These are phyloP conservation scores for Herpetomonas muscarum DNA, from an alignment of 208 protist species.

Conservation along the genomic window DNA sequence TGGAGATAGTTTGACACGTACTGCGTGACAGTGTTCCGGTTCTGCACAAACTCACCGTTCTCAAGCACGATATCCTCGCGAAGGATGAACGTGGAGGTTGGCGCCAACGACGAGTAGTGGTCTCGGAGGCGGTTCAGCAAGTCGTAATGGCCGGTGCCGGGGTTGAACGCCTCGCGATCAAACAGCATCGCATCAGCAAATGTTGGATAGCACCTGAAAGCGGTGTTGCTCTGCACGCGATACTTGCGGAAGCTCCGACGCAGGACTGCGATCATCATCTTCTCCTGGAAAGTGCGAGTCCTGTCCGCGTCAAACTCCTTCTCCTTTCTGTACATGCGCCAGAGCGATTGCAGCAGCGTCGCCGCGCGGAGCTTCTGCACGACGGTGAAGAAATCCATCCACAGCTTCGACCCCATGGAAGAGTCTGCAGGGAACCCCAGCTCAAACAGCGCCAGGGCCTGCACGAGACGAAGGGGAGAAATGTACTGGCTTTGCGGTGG, in stretches of 20 bases:
- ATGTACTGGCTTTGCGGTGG: conserved; percentile 27
- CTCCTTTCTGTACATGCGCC: conserved; percentile 66
- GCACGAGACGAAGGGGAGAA: conserved; percentile 55
- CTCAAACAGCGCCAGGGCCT: conserved; percentile 69
- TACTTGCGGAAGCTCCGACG: conserved; percentile 53
- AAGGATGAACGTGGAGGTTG: conserved; percentile 18
- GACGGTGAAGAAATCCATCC: conserved; percentile 76
- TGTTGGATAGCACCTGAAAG: conserved; percentile 30
- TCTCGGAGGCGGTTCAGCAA: conserved; percentile 58
- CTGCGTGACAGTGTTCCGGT: neutral
- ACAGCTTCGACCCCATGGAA: conserved; percentile 66
- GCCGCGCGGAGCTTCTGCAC: conserved; percentile 64
- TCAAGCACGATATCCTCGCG: conserved; percentile 10
- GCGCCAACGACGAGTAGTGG: conserved; percentile 35
- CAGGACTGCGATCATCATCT: conserved; percentile 30
- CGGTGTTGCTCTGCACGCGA: conserved; percentile 30
- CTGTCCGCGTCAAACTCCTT: conserved; percentile 50
- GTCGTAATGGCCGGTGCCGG: conserved; percentile 56
- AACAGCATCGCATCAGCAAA: conserved; percentile 54
- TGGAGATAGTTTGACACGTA: conserved; percentile 1
- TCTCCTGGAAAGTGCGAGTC: conserved; percentile 19
- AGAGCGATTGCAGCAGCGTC: conserved; percentile 76
- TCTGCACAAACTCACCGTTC: neutral
- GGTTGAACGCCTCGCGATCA: conserved; percentile 57
- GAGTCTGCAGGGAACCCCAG: conserved; percentile 64